A percentile compares a stretch with the other conserved stretches of the same genome.
Conservation (phyloP, 441 rosid species). For the Heliophila coronopifolia region DNA sequence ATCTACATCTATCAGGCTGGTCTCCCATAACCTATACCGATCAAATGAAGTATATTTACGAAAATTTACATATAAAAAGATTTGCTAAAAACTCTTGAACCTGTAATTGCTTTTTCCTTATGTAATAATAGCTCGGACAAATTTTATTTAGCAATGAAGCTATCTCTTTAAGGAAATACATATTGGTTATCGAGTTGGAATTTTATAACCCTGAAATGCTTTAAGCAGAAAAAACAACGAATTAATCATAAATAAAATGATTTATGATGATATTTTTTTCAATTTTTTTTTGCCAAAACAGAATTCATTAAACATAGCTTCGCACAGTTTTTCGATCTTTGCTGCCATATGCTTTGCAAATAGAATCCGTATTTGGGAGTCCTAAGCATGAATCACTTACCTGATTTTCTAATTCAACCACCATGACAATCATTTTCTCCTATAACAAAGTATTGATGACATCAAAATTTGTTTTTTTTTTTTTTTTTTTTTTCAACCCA, state of each 20-base stretch:
- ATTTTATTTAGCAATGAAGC: constrained; percentile 57
- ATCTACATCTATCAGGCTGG: constrained; percentile 55
- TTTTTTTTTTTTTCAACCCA: no score
- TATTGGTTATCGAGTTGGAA: constrained; percentile 59
- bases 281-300: no score
- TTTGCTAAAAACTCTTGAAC: constrained; percentile 34
- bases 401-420: constrained; percentile 42
- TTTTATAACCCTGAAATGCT: constrained; percentile 74
- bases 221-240: constrained; percentile 32
- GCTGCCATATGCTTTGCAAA: constrained; percentile 69
- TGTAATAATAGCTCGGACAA: constrained; percentile 85
- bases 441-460: constrained; percentile 25
- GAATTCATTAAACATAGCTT: constrained; percentile 44
- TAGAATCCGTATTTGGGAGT: constrained; percentile 57
- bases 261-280: not conserved
- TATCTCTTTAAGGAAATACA: constrained; percentile 67
- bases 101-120: constrained; percentile 57
- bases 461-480: not conserved
- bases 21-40: constrained; percentile 40
- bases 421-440: constrained; percentile 50
- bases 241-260: constrained; percentile 6
- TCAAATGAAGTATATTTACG: constrained; percentile 11
- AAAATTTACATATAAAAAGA: not conserved
- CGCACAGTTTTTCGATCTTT: constrained; percentile 51
- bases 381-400: constrained; percentile 77